Evolutionary conservation across 805 yeast genomes (phyloP).

Genomic region (Jamesozyma lodderae): DNA sequence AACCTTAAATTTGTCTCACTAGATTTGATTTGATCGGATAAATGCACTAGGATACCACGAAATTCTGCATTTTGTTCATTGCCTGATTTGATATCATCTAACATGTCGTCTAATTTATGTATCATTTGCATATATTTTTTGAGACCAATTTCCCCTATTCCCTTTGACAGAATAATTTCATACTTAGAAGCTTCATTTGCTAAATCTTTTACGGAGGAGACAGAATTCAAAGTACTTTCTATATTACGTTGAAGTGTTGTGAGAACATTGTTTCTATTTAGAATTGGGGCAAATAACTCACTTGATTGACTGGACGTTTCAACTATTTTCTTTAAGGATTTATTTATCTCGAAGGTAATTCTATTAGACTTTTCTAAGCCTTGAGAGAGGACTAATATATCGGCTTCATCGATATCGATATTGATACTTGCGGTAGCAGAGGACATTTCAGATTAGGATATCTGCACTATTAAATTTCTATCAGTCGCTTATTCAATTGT

Average conservation of each 20-base stretch:
- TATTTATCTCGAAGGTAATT: conserved; percentile 46
- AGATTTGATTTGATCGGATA: conserved; percentile 45
- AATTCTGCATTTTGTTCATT: conserved; percentile 36
- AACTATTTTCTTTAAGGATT: conserved; percentile 43
- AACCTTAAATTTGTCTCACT: conserved; percentile 47
- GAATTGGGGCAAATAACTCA: conserved; percentile 58
- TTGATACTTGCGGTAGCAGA: not conserved
- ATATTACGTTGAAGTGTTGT: conserved; percentile 49
- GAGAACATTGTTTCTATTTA: conserved; percentile 50
- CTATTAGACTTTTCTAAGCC: conserved; percentile 51
- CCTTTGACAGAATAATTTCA: conserved; percentile 30
- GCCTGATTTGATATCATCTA: conserved; percentile 34
- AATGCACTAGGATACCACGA: conserved; percentile 56
- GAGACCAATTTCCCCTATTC: conserved; percentile 27
- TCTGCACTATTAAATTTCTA: no score
- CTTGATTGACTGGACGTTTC: conserved; percentile 25
- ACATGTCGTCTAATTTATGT: conserved; percentile 38
- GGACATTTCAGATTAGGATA: no score
- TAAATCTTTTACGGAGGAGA: conserved; percentile 42
- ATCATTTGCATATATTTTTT: conserved; percentile 34
- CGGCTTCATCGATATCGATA: conserved; percentile 69
- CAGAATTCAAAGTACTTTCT: conserved; percentile 42
- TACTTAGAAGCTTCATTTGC: conserved; percentile 38
- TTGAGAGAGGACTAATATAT: conserved; percentile 72
- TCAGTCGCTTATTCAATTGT: no score